These are phyloP conservation scores for Pezicula rhizophila DNA, from an alignment of 2,329 filamentous ascomycete species.

Conservation along the genomic window DNA sequence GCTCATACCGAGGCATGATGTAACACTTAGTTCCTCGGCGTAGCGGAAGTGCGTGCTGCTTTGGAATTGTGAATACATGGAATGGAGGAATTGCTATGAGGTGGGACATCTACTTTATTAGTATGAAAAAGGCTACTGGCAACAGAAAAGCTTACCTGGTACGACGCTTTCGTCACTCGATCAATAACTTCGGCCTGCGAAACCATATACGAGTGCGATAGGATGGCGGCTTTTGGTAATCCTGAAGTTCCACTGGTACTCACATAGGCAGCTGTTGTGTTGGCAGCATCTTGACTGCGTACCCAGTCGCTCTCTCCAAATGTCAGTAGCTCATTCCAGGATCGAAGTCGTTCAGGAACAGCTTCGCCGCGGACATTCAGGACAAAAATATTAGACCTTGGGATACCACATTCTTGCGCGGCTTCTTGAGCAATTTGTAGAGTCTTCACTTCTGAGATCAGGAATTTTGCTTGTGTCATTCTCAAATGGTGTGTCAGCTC, in stretches of 20 bases:
- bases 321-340: slow-evolving; percentile 1
- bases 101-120: slow-evolving; percentile 45
- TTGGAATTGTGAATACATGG: slow-evolving; percentile 65
- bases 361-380: background rate
- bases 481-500: slow-evolving; percentile 13
- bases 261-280: slow-evolving; percentile 37
- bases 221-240: slow-evolving; percentile 32
- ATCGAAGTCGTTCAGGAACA: background rate
- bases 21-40: slow-evolving; percentile 60
- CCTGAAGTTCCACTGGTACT: slow-evolving; percentile 52
- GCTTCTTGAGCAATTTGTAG: slow-evolving; percentile 8
- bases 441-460: slow-evolving; percentile 6
- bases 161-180: slow-evolving; percentile 51
- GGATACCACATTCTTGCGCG: slow-evolving; percentile 17
- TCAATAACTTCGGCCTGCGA: slow-evolving; percentile 39
- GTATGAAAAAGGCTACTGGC: slow-evolving; percentile 43
- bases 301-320: slow-evolving; percentile 33
- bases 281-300: slow-evolving; percentile 5
- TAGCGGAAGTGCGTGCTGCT: slow-evolving; percentile 69
- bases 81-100: slow-evolving; percentile 46
- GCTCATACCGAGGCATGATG: slow-evolving; percentile 72
- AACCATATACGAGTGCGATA: slow-evolving; percentile 27
- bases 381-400: background rate
- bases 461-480: slow-evolving; percentile 9
- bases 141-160: slow-evolving; percentile 33